Percentiles rank a stretch among this genome's conserved stretches.
These are phyloP conservation scores for Fomes fomentarius DNA, from an alignment of 1,284 basidiomycete genomes.

Conservation along the genomic window DNA sequence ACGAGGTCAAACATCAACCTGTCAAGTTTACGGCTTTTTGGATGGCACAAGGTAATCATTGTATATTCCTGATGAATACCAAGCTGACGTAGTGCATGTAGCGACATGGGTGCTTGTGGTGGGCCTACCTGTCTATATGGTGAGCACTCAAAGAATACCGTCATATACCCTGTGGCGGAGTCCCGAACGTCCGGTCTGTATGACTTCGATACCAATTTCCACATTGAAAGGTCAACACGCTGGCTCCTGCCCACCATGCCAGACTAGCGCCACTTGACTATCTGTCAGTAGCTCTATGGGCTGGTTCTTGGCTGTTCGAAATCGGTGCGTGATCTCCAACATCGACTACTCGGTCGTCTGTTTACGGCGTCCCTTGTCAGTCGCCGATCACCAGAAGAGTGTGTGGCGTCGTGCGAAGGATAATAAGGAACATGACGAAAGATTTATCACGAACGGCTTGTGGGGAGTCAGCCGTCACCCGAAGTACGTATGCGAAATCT, in stretches of 20 bases:
- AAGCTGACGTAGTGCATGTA: slow-evolving; percentile 26
- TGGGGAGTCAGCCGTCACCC: slow-evolving; percentile 79
- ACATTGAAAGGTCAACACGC: slow-evolving; percentile 50
- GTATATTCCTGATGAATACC: background rate
- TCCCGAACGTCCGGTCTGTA: no score
- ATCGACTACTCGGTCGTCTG: background rate
- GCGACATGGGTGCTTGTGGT: slow-evolving; percentile 74
- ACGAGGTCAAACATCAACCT: slow-evolving; percentile 68
- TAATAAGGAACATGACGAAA: slow-evolving; percentile 72
- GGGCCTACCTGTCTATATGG: slow-evolving; percentile 70
- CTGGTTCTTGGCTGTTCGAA: slow-evolving; percentile 63
- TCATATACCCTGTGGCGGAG: no score
- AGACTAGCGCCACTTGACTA: slow-evolving; percentile 64
- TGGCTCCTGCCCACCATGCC: slow-evolving; percentile 61
- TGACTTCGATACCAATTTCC: no score
- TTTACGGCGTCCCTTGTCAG: slow-evolving; percentile 11
- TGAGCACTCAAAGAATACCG: no score
- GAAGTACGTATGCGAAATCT: slow-evolving; percentile 53
- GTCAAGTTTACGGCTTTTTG: slow-evolving; percentile 64
- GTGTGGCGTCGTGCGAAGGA: slow-evolving; percentile 67
- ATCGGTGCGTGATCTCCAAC: slow-evolving; percentile 33
- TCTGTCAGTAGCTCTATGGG: slow-evolving; percentile 59
- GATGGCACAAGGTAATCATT: slow-evolving; percentile 63
- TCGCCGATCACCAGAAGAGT: slow-evolving; percentile 75
- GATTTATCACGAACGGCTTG: slow-evolving; percentile 73